These are phyloP conservation scores for Trametes cinnabarina DNA, from an alignment of 768 basidiomycete species.

Conservation along the genomic window DNA sequence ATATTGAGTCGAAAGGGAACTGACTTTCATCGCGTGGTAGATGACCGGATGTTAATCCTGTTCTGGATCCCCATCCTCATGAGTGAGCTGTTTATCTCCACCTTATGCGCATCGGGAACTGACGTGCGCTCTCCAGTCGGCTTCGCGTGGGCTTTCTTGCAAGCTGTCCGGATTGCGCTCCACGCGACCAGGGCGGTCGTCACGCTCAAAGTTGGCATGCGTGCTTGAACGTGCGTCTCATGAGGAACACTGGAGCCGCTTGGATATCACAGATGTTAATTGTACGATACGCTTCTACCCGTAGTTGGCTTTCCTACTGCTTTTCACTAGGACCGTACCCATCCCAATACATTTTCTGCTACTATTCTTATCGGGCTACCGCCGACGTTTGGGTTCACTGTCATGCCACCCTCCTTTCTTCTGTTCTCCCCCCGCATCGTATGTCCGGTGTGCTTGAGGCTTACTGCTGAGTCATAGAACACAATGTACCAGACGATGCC, in stretches of 20 bases:
- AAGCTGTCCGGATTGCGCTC: slow-evolving; percentile 28
- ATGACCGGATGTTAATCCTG: slow-evolving; percentile 79
- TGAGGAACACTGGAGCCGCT: neutral
- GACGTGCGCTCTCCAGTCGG: slow-evolving; percentile 25
- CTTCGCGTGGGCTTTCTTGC: slow-evolving; percentile 34
- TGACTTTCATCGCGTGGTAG: slow-evolving; percentile 39
- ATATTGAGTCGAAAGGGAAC: neutral
- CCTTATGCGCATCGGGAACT: neutral
- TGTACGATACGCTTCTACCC: neutral
- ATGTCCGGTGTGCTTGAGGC: neutral
- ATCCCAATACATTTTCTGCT: neutral
- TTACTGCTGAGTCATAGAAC: slow-evolving; percentile 8
- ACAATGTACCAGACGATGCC: slow-evolving; percentile 5
- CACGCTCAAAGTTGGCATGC: slow-evolving; percentile 25
- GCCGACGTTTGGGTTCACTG: neutral
- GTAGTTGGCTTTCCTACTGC: neutral
- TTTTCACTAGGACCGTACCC: neutral
- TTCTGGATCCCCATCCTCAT: slow-evolving; percentile 88
- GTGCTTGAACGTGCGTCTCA: slow-evolving; percentile 11
- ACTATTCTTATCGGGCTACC: neutral
- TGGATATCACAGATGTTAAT: neutral
- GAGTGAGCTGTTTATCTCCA: slow-evolving; percentile 48
- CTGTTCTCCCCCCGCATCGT: neutral
- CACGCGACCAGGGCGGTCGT: slow-evolving; percentile 26
- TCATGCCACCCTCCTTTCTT: neutral